Evolutionary conservation across 2,329 filamentous ascomycete genomes (phyloP).

Genomic region (Aphanoascus verrucosus): DNA sequence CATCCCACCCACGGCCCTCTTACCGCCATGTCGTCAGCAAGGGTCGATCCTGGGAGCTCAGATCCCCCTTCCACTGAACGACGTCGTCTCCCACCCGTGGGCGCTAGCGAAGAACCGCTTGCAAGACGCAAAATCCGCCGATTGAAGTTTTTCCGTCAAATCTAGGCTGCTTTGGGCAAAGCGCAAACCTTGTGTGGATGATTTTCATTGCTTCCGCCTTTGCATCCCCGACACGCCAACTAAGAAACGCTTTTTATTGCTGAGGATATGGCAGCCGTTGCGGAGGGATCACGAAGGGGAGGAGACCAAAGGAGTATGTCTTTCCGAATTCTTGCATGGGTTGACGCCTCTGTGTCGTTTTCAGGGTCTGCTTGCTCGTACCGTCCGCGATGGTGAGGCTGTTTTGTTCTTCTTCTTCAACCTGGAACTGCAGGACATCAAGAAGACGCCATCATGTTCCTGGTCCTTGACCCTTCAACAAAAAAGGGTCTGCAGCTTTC

Average conservation of each 20-base stretch:
- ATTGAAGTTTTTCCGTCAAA: not conserved
- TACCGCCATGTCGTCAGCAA: not conserved
- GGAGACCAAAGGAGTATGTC: conserved; percentile 7
- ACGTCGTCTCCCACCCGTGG: conserved; percentile 4
- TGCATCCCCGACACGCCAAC: not conserved
- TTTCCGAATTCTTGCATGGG: not conserved
- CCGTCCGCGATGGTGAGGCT: not conserved
- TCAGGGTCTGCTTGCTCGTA: not conserved
- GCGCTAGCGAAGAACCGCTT: conserved; percentile 3
- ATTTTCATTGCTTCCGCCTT: conserved; percentile 5
- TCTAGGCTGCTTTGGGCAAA: not conserved
- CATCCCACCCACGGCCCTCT: not conserved
- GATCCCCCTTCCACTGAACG: conserved; percentile 2
- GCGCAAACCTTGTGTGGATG: not conserved
- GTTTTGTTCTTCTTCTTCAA: no score
- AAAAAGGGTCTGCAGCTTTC: no score
- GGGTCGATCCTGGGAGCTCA: conserved; percentile 1
- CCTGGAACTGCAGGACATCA: no score
- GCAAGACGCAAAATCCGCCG: conserved; percentile 14
- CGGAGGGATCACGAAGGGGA: not conserved
- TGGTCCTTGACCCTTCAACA: no score
- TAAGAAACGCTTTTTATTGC: not conserved
- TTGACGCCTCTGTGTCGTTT: not conserved
- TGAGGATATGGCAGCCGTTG: not conserved
- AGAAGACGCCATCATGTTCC: no score